Percentiles rank a stretch among this genome's conserved stretches.
Conservation (phyloP, 2,329 filamentous ascomycete species). For the Ascochyta pisi region DNA sequence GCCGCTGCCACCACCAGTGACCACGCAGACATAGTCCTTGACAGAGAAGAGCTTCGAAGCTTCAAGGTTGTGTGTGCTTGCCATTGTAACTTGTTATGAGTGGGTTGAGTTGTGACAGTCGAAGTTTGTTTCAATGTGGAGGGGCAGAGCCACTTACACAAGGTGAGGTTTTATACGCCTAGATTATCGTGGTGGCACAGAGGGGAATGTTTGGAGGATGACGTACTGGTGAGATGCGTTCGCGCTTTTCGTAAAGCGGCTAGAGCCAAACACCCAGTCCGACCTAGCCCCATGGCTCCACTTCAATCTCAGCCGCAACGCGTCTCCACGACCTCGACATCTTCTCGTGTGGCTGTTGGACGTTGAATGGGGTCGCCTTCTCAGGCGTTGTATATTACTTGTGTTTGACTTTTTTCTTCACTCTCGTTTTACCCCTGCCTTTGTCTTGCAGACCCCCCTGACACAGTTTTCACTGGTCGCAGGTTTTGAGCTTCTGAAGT, state of each 20-base stretch:
- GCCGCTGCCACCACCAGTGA: conserved; percentile 65
- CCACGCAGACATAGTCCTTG: conserved; percentile 62
- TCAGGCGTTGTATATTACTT: conserved; percentile 16
- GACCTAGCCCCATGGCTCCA: conserved; percentile 7
- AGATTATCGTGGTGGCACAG: conserved; percentile 10
- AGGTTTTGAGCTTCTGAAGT: conserved; percentile 3
- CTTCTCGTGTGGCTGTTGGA: conserved; percentile 2
- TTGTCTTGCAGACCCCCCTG: background rate
- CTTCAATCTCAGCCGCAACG: conserved; percentile 16
- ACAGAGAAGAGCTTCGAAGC: conserved; percentile 62
- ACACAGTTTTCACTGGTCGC: background rate
- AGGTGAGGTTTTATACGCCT: conserved; percentile 17
- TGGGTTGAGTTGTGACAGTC: background rate
- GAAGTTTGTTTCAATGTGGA: background rate
- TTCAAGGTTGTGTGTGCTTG: conserved; percentile 55
- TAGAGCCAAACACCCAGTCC: conserved; percentile 5
- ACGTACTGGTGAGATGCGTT: conserved; percentile 13
- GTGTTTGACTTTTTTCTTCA: background rate
- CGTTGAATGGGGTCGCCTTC: conserved; percentile 3
- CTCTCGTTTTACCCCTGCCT: conserved; percentile 1
- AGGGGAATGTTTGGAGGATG: conserved; percentile 16
- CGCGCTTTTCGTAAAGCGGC: conserved; percentile 2
- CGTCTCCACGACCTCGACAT: conserved; percentile 11
- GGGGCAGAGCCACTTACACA: background rate
- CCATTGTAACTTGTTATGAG: conserved; percentile 43